phyloP scores from a whole-genome alignment of 2,329 filamentous ascomycete genomes.

The Pseudohalonectria lignicola region DNA sequence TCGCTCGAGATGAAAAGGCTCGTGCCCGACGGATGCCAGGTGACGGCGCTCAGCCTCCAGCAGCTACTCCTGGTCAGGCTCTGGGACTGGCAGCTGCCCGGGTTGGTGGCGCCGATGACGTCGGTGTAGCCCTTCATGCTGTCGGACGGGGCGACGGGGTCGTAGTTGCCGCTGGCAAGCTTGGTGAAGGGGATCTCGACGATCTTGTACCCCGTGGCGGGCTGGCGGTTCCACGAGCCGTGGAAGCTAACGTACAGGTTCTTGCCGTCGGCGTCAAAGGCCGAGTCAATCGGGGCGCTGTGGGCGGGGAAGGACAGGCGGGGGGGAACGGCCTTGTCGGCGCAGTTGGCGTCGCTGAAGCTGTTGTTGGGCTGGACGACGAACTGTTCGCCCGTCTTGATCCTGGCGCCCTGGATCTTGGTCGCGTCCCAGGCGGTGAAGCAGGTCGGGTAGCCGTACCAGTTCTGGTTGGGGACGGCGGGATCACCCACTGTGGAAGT shows the following conservation, averaged over 20 bases:
- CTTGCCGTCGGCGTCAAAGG: slow-evolving; percentile 16
- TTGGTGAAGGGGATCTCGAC: slow-evolving; percentile 18
- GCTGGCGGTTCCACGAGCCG: slow-evolving; percentile 17
- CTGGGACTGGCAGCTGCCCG: slow-evolving; percentile 17
- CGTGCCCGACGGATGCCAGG: slow-evolving; percentile 21
- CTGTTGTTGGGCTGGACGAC: slow-evolving; percentile 21
- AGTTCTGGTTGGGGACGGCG: slow-evolving; percentile 8
- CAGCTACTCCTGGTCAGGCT: slow-evolving; percentile 23
- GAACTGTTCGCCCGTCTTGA: slow-evolving; percentile 25
- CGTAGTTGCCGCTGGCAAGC: slow-evolving; percentile 14
- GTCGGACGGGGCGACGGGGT: slow-evolving; percentile 16
- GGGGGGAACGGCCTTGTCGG: slow-evolving; percentile 22
- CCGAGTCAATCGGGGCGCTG: slow-evolving; percentile 18
- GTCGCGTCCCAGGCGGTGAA: slow-evolving; percentile 10
- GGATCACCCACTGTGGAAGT: slow-evolving; percentile 9
- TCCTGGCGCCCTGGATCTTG: slow-evolving; percentile 16
- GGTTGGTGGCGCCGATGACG: slow-evolving; percentile 14
- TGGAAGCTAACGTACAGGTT: slow-evolving; percentile 22
- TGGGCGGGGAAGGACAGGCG: slow-evolving; percentile 21
- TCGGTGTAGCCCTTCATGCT: slow-evolving; percentile 18
- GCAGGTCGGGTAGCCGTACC: slow-evolving; percentile 38
- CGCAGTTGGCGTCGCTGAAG: slow-evolving; percentile 24
- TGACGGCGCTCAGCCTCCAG: slow-evolving; percentile 19
- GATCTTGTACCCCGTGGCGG: slow-evolving; percentile 18
- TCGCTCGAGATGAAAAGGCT: slow-evolving; percentile 24